Percentiles rank a stretch among this genome's conserved stretches.
Evolutionary conservation across 495 filamentous ascomycete species (phyloP).

Genomic region (Terfezia boudieri): DNA sequence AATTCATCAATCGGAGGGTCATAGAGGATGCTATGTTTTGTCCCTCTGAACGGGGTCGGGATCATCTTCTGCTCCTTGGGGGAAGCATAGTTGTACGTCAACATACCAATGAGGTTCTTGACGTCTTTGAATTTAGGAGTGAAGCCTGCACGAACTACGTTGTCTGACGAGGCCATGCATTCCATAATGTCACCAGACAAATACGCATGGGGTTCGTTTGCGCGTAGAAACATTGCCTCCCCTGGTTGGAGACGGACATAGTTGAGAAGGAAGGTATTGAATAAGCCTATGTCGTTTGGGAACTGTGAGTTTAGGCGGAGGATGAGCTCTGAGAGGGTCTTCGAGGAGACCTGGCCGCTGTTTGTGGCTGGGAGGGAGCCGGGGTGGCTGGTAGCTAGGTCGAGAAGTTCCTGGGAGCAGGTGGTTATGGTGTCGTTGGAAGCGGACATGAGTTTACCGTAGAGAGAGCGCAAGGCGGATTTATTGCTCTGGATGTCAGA

Average conservation of each 20-base stretch:
- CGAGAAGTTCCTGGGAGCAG: conserved; percentile 43
- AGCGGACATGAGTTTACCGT: conserved; percentile 59
- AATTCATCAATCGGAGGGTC: conserved; percentile 97
- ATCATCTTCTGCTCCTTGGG: conserved; percentile 85
- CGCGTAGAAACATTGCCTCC: conserved; percentile 87
- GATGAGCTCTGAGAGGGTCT: conserved; percentile 54
- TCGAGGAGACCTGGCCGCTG: conserved; percentile 25
- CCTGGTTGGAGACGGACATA: conserved; percentile 60
- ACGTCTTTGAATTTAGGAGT: conserved; percentile 98
- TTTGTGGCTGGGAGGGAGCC: conserved; percentile 38
- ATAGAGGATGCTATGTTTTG: conserved; percentile 39
- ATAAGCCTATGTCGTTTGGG: conserved; percentile 52
- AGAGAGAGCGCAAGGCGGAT: conserved; percentile 48
- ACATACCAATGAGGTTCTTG: conserved; percentile 66
- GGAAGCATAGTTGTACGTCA: conserved; percentile 85
- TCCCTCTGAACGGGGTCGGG: conserved; percentile 44
- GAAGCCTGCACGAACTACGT: conserved; percentile 90
- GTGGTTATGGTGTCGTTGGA: conserved; percentile 38
- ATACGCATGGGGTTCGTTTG: conserved; percentile 94
- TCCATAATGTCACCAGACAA: conserved; percentile 92
- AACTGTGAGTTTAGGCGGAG: conserved; percentile 53
- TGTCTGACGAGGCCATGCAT: conserved; percentile 96
- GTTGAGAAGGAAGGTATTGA: conserved; percentile 65
- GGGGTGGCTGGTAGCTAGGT: conserved; percentile 41
- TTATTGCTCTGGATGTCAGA: conserved; percentile 42